phyloP scores from a whole-genome alignment of 2,329 filamentous ascomycete genomes.

The Arthroderma sp. region DNA sequence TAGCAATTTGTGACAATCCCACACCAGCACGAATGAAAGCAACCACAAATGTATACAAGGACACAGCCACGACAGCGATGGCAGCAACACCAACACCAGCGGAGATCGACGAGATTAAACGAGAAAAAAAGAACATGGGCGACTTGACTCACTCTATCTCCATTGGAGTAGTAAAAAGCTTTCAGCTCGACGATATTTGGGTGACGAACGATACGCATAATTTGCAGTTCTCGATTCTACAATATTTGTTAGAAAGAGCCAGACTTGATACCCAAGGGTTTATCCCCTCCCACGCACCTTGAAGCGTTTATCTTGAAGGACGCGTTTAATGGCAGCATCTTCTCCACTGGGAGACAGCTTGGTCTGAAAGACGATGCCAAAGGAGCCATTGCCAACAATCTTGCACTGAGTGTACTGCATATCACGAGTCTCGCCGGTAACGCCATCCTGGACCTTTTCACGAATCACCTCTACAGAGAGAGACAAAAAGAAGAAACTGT shows the following conservation, averaged over 20 bases:
- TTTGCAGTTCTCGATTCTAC: conserved; percentile 96
- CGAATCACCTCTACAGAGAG: conserved; percentile 69
- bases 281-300: conserved; percentile 51
- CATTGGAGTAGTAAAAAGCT: conserved; percentile 99
- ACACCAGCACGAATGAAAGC: background rate
- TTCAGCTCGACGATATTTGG: conserved; percentile 98
- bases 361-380: conserved; percentile 97
- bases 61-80: background rate
- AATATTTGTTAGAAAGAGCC: conserved; percentile 15
- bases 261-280: background rate
- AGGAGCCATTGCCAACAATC: conserved; percentile 97
- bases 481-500: conserved; percentile 14
- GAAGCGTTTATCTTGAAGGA: conserved; percentile 98
- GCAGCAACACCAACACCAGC: background rate
- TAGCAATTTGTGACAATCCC: background rate
- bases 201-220: conserved; percentile 98
- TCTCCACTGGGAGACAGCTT: conserved; percentile 96
- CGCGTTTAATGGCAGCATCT: conserved; percentile 97
- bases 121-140: conserved; percentile 1
- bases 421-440: conserved; percentile 91
- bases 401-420: conserved; percentile 99
- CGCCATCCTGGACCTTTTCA: conserved; percentile 96
- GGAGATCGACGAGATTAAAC: conserved; percentile 1
- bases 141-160: conserved; percentile 63
- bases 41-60: too few relatives aligned